Evolutionary conservation across 805 yeast species (phyloP).

Genomic region (Lipomyces mesembrius): DNA sequence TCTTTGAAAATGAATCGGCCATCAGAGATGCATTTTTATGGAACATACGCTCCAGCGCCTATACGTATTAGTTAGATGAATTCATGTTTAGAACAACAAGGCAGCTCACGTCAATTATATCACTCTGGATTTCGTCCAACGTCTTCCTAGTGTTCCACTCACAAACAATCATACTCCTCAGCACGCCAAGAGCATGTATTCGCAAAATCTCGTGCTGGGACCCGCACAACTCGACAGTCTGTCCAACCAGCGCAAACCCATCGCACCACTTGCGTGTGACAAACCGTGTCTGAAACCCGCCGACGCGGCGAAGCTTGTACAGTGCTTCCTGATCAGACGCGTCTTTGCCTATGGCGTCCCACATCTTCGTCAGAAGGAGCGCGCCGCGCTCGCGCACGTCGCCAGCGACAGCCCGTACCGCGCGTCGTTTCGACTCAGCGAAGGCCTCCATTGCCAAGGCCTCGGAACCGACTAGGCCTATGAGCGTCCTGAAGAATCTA

Average conservation of each 20-base stretch:
- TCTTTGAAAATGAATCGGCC: constrained; percentile 61
- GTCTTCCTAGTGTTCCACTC: constrained; percentile 58
- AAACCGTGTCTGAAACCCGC: constrained; percentile 74
- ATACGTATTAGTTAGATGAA: constrained; percentile 39
- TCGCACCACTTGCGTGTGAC: constrained; percentile 34
- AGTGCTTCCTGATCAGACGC: constrained; percentile 59
- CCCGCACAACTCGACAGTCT: constrained; percentile 67
- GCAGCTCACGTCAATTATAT: constrained; percentile 27
- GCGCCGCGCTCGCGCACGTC: constrained; percentile 67
- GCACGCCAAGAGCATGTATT: constrained; percentile 62
- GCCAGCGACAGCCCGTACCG: constrained; percentile 65
- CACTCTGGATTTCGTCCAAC: constrained; percentile 23
- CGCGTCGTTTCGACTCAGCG: constrained; percentile 72
- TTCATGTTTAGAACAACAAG: neutral
- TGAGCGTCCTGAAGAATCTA: constrained; percentile 46
- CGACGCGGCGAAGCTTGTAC: constrained; percentile 64
- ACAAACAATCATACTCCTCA: constrained; percentile 73
- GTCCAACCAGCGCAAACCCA: constrained; percentile 50
- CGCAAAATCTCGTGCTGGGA: constrained; percentile 68
- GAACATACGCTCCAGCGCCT: constrained; percentile 68
- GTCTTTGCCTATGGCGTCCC: constrained; percentile 76
- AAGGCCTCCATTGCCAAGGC: constrained; percentile 72
- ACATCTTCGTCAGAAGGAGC: constrained; percentile 58
- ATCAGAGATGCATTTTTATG: constrained; percentile 56
- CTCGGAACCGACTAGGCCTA: constrained; percentile 65